Conservation (phyloP, 192 early-diverging fungal species). For the Linnemannia zychae region DNA sequence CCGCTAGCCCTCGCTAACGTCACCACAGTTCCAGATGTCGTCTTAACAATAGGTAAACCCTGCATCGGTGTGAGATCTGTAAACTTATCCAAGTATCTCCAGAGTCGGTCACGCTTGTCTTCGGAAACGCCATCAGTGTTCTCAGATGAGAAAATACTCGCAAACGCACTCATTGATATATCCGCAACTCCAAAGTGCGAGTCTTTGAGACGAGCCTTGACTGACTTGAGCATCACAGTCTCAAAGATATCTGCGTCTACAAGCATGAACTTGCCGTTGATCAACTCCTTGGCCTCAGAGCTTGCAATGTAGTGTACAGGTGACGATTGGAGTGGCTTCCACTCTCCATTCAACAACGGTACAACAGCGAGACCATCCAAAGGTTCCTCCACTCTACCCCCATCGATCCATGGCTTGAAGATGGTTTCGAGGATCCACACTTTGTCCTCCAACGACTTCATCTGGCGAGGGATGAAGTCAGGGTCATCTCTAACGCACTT, state of each 20-base stretch:
- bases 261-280: background rate
- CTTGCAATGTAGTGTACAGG: background rate
- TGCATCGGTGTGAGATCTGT: background rate
- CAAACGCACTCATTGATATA: background rate
- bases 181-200: background rate
- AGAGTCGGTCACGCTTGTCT: background rate
- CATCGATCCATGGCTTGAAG: background rate
- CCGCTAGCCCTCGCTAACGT: background rate
- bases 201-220: background rate
- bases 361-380: background rate
- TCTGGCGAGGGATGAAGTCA: background rate
- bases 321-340: background rate
- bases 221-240: background rate
- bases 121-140: slow-evolving; percentile 6
- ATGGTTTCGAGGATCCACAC: background rate
- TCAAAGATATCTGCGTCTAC: background rate
- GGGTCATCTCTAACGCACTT: background rate
- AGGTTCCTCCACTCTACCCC: background rate
- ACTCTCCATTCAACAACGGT: background rate
- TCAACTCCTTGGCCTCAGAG: background rate
- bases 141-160: background rate
- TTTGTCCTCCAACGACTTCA: background rate
- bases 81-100: background rate
- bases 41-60: slow-evolving; percentile 12
- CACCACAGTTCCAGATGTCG: background rate